Base-by-base conservation (phyloP, 345 rosid species). In the Aquilaria malaccensis region DNA sequence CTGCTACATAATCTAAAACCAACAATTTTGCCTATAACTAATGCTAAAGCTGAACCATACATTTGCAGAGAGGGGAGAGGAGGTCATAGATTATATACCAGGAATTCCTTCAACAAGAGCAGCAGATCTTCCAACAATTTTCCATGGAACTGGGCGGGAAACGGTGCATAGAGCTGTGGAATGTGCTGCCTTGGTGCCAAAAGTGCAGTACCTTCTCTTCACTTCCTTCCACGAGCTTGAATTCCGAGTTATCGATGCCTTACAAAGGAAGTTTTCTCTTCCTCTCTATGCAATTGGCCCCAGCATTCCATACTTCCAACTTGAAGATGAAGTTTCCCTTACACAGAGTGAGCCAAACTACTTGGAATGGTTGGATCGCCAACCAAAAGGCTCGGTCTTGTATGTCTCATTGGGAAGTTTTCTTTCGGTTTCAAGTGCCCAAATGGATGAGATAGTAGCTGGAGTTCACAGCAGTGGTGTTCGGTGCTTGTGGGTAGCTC, bases 241-340 rank as follows among this genome's bases (percentile, higher is more conserved):
- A 60, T 31, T 53, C 11, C 55, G 15, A 45, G 72, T 49, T 31
- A 47, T 76, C 29, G 70, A 73, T 10, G 61, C 70, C 48, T 56
- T 76, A 41, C 58, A 52, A 41, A 31, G 59, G 3, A 65, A 54
- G 56, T 11, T 74, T 3, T 12, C 55, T 14, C 45, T 72, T 32
- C 78, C 79, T 10, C 62, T 81, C 9, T 79, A 79, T 13, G 29
- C 82, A 0, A 45, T 67, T 2, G 80, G 81, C 52, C 85, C 85
- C 13, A 62, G 67, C 50, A 72, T 83, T 52, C 81, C 85, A 0
- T 74, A 51, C 33, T 45, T 60, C 7, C 72, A 78, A 3, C 56
- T 48, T 0, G 31, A 12, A 33, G 48, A 55, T 7, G 43, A 37
- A 37, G 43, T 0, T 4, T 37, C 43, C 3, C 43, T 37, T 37